These are phyloP conservation scores for Fusarium chaquense DNA, from an alignment of 2,329 filamentous ascomycete genomes.

Conservation along the genomic window DNA sequence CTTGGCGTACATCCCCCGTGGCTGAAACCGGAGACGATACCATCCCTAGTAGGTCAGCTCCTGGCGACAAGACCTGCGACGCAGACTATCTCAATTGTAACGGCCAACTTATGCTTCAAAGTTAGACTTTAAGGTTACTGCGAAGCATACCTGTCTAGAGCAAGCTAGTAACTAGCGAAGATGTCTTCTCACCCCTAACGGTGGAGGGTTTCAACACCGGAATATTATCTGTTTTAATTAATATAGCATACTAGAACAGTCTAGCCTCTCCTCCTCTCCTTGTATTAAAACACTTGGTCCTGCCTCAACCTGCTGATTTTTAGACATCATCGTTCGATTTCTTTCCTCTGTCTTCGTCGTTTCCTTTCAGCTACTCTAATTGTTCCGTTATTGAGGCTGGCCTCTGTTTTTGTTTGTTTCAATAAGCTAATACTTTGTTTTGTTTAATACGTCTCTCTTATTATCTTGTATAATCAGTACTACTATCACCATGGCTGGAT, in stretches of 20 bases:
- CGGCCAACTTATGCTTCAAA: not conserved
- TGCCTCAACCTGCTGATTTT: constrained; percentile 26
- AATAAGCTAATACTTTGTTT: constrained; percentile 7
- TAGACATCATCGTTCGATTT: constrained; percentile 32
- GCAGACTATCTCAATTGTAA: not conserved
- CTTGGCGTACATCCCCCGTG: not conserved
- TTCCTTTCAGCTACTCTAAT: not conserved
- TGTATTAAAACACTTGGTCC: constrained; percentile 26
- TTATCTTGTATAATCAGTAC: not conserved
- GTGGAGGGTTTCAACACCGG: not conserved
- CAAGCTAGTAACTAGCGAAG: not conserved
- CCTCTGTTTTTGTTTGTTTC: constrained; percentile 14
- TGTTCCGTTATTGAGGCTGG: constrained; percentile 26
- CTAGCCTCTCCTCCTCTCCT: not conserved
- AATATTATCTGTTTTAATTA: not conserved
- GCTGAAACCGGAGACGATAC: not conserved
- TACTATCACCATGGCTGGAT: constrained; percentile 25
- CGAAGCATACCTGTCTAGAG: not conserved
- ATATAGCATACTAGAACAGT: not conserved
- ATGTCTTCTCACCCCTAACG: not conserved
- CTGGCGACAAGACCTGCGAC: constrained; percentile 1
- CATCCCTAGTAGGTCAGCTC: not conserved
- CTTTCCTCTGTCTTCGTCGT: constrained; percentile 3
- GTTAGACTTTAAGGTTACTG: constrained; percentile 8
- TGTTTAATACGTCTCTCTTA: constrained; percentile 8